Evolutionary conservation across 2,329 filamentous ascomycete genomes (phyloP).

Genomic region (Coniochaeta sp.): DNA sequence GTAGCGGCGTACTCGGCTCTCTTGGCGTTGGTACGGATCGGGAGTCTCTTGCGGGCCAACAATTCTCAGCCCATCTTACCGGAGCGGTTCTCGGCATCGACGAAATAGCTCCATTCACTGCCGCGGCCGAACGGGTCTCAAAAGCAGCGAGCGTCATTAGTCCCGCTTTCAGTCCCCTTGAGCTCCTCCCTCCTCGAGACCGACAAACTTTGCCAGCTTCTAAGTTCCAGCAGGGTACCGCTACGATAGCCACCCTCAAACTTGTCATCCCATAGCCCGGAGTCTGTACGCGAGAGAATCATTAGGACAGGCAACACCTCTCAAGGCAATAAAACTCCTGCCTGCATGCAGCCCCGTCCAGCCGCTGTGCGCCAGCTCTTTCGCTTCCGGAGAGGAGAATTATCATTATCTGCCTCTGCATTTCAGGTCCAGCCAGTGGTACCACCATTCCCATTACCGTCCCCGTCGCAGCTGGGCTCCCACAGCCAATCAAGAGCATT

Average conservation of each 20-base stretch:
- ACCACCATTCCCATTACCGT: too few relatives aligned
- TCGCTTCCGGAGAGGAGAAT: background rate
- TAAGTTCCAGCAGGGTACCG: too few relatives aligned
- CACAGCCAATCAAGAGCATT: slow-evolving; percentile 17
- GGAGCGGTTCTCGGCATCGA: background rate
- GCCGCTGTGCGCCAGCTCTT: slow-evolving; percentile 9
- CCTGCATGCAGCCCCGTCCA: slow-evolving; percentile 13
- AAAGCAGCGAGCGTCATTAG: background rate
- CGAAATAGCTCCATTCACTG: background rate
- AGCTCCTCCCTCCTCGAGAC: background rate
- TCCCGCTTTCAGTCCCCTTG: background rate
- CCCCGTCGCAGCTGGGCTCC: slow-evolving; percentile 11
- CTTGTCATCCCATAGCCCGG: background rate
- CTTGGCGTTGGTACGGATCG: background rate
- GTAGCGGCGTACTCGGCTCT: background rate
- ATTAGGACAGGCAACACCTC: too few relatives aligned
- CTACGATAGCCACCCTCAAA: background rate
- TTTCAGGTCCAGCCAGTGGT: slow-evolving; percentile 3
- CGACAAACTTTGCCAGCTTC: background rate
- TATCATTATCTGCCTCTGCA: background rate
- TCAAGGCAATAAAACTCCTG: background rate
- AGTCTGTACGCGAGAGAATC: too few relatives aligned
- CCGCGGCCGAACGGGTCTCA: background rate
- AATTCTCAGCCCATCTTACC: too few relatives aligned
- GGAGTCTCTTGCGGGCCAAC: too few relatives aligned